Percentiles rank a stretch among this genome's conserved stretches.
Conservation (phyloP, 1,284 basidiomycete genomes). For the Papiliotrema terrestris region DNA sequence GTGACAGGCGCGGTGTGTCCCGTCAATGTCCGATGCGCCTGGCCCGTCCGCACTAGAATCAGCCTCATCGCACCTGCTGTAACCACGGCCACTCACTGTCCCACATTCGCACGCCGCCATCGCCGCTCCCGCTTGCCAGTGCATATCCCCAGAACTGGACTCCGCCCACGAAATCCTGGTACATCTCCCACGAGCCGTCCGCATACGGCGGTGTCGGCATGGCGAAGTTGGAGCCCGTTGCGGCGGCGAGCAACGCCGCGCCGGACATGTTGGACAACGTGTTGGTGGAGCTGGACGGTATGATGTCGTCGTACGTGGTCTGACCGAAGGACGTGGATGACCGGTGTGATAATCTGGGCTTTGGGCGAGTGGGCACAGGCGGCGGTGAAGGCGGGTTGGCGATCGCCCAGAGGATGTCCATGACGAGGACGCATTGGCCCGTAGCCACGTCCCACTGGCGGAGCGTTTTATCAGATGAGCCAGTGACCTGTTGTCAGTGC, state of each 20-base stretch:
- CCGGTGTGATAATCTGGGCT: slow-evolving; percentile 35
- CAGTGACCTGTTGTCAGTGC: slow-evolving; percentile 66
- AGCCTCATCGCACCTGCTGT: not conserved
- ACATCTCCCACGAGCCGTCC: slow-evolving; percentile 89
- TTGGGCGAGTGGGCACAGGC: slow-evolving; percentile 43
- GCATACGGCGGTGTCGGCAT: slow-evolving; percentile 81
- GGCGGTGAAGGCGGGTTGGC: slow-evolving; percentile 70
- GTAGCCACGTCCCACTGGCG: slow-evolving; percentile 97
- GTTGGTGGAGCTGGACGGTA: slow-evolving; percentile 37
- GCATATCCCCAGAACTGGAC: slow-evolving; percentile 99
- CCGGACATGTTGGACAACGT: slow-evolving; percentile 37
- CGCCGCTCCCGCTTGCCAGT: slow-evolving; percentile 91
- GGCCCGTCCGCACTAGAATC: slow-evolving; percentile 85
- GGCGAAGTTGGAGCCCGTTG: slow-evolving; percentile 63
- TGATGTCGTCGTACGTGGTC: slow-evolving; percentile 52
- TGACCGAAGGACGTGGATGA: slow-evolving; percentile 44
- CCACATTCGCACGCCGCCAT: slow-evolving; percentile 98
- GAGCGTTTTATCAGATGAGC: slow-evolving; percentile 96
- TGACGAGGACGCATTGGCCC: slow-evolving; percentile 96
- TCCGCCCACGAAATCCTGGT: slow-evolving; percentile 94
- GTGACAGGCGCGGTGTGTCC: slow-evolving; percentile 95
- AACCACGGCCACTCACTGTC: slow-evolving; percentile 70
- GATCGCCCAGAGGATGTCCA: slow-evolving; percentile 99
- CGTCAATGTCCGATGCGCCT: slow-evolving; percentile 86
- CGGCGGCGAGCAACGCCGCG: slow-evolving; percentile 49